A percentile compares a stretch with the other conserved stretches of the same genome.
These are phyloP conservation scores for Globisporangium heterothallicum DNA, from an alignment of 352 stramenopile genomes.

Conservation along the genomic window DNA sequence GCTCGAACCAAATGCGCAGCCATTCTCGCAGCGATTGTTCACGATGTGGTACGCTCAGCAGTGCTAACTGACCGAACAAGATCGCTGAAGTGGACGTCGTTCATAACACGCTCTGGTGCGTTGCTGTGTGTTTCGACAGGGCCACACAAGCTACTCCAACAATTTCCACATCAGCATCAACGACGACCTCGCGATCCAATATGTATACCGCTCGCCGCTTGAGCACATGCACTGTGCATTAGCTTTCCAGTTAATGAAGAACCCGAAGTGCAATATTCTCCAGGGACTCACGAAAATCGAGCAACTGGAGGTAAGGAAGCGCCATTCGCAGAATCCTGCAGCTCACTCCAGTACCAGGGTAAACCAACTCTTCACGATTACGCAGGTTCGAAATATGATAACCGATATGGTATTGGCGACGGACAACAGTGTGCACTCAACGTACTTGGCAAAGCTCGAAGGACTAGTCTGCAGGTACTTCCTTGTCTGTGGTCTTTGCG, in stretches of 20 bases:
- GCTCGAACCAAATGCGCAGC: conserved; percentile 62
- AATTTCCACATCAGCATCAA: conserved; percentile 84
- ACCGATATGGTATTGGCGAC: conserved; percentile 87
- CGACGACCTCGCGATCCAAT: conserved; percentile 73
- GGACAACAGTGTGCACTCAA: conserved; percentile 80
- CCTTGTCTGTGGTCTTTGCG: neutral
- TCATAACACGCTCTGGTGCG: neutral
- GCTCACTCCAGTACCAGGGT: no score
- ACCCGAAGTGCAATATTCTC: conserved; percentile 65
- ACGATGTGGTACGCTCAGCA: conserved; percentile 68
- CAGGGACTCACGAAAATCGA: conserved; percentile 67
- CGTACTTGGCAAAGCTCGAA: conserved; percentile 76
- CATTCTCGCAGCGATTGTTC: conserved; percentile 74
- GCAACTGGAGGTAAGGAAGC: conserved; percentile 64
- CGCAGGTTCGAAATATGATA: conserved; percentile 61
- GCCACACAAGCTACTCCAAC: conserved; percentile 86
- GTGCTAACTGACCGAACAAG: no score
- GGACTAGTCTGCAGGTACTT: conserved; percentile 50
- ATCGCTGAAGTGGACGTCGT: no score
- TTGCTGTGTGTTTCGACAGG: conserved; percentile 25
- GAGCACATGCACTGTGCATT: conserved; percentile 86
- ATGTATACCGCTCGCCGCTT: conserved; percentile 77
- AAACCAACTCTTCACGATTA: no score
- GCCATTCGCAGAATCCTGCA: neutral
- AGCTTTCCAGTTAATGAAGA: conserved; percentile 73